phyloP scores from a whole-genome alignment of 495 filamentous ascomycete genomes.

The Penicillium cosmopolitanum region DNA sequence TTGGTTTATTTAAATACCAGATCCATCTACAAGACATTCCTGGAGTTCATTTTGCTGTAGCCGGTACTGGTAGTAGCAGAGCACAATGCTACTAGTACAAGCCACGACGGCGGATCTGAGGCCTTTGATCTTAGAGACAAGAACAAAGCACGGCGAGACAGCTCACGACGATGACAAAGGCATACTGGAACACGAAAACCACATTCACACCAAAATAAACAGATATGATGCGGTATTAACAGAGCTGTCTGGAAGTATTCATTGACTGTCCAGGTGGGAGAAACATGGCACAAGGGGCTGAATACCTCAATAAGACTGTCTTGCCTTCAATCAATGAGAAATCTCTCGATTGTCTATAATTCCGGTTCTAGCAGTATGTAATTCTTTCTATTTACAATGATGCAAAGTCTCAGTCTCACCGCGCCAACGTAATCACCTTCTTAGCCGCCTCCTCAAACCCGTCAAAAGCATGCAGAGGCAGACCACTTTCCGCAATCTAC shows the following conservation, averaged over 20 bases:
- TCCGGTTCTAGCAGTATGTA: constrained; percentile 2
- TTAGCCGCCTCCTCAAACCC: constrained; percentile 78
- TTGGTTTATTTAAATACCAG: no score
- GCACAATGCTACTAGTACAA: no score
- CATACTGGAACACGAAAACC: background rate
- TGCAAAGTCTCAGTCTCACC: background rate
- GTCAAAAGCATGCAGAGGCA: constrained; percentile 76
- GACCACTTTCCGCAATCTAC: constrained; percentile 71
- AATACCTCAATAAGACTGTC: background rate
- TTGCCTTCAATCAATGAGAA: background rate
- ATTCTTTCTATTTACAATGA: background rate
- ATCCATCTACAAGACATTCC: no score
- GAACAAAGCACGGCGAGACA: background rate
- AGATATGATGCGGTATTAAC: background rate
- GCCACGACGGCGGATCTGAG: no score
- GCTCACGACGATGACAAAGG: background rate
- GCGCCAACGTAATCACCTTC: constrained; percentile 72
- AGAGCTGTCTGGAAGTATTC: background rate
- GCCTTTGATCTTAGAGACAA: background rate
- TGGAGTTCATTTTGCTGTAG: no score
- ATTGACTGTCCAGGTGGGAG: background rate
- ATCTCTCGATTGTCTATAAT: background rate
- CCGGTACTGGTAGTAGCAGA: no score
- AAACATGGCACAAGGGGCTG: background rate
- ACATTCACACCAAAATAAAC: background rate